These are phyloP conservation scores for Trichoderma gamsii DNA, from an alignment of 495 filamentous ascomycete genomes.

Conservation along the genomic window DNA sequence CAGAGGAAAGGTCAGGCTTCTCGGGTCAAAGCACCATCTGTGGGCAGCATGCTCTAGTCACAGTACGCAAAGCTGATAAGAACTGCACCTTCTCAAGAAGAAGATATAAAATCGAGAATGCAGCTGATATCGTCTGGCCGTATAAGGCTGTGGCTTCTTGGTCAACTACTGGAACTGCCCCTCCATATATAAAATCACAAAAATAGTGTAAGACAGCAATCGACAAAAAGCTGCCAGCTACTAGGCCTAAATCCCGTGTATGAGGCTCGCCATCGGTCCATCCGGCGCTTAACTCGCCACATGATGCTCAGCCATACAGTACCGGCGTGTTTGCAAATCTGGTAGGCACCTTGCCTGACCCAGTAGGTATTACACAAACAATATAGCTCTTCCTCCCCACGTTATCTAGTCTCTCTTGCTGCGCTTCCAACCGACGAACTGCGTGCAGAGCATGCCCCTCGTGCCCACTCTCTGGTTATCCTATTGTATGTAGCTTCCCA, in stretches of 20 bases:
- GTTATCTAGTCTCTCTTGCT: neutral
- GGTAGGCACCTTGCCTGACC: neutral
- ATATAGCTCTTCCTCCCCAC: conserved; percentile 7
- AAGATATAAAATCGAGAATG: neutral
- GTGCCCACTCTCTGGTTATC: neutral
- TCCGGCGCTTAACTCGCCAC: conserved; percentile 8
- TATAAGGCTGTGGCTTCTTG: neutral
- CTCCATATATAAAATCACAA: neutral
- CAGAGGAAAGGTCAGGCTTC: neutral
- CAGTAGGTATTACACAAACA: neutral
- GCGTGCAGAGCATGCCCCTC: conserved; percentile 1
- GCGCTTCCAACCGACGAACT: conserved; percentile 1
- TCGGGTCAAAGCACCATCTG: neutral
- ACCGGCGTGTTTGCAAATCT: neutral
- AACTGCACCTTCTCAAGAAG: neutral
- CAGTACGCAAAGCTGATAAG: neutral
- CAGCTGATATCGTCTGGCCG: neutral
- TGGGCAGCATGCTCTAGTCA: neutral
- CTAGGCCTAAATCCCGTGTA: neutral
- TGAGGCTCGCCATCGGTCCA: neutral
- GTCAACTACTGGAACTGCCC: too few relatives aligned
- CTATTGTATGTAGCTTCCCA: conserved; percentile 4
- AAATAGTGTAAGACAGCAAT: neutral
- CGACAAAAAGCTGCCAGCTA: neutral
- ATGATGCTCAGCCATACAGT: neutral